Evolutionary conservation across 1,284 basidiomycete genomes (phyloP).

Genomic region (Cutaneotrichosporon mucoides): DNA sequence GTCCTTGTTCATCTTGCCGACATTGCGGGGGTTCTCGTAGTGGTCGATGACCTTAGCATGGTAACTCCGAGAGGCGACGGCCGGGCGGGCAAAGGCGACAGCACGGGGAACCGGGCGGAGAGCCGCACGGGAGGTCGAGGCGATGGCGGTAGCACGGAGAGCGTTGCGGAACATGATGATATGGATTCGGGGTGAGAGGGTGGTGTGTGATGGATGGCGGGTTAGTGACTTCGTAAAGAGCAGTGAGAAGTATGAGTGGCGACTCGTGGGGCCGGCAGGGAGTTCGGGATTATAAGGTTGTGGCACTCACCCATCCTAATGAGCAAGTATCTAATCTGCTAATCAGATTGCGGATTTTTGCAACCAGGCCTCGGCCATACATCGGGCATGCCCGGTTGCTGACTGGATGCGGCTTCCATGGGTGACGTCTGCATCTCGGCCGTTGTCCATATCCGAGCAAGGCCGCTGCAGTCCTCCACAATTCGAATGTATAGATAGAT

Average conservation of each 20-base stretch:
- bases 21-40: slow-evolving; percentile 92
- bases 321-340: too few species aligned
- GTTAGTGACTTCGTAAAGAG: slow-evolving; percentile 5
- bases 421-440: too few species aligned
- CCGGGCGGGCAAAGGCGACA: slow-evolving; percentile 9
- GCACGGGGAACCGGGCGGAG: slow-evolving; percentile 13
- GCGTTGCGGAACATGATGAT: slow-evolving; percentile 29
- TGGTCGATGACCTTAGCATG: slow-evolving; percentile 94
- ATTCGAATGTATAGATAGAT: too few species aligned
- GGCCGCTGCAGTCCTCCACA: too few species aligned
- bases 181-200: neutral
- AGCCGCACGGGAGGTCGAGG: slow-evolving; percentile 27
- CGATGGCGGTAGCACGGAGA: slow-evolving; percentile 26
- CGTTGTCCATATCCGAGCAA: too few species aligned
- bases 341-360: neutral
- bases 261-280: neutral
- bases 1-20: slow-evolving; percentile 53
- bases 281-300: neutral
- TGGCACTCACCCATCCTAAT: neutral
- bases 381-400: too few species aligned
- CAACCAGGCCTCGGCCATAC: too few species aligned
- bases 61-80: slow-evolving; percentile 57
- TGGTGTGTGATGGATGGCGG: neutral
- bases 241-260: slow-evolving; percentile 1
- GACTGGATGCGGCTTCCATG: too few species aligned